Conservation (phyloP, 352 stramenopile species). For the Sclerospora graminicola region DNA sequence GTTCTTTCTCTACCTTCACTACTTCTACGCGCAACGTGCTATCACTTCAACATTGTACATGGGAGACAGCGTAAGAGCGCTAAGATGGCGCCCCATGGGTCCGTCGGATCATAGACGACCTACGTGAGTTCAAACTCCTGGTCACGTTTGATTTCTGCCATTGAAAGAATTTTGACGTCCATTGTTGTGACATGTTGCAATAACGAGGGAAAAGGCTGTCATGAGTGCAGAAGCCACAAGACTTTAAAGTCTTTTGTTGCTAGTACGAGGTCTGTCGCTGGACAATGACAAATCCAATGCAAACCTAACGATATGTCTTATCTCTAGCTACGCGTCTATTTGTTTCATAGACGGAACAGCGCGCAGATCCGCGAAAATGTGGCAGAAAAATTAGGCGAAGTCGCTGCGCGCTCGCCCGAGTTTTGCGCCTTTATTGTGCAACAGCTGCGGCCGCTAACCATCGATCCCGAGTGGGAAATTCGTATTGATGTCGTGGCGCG, state of each 20-base stretch:
- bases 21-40: too few relatives aligned
- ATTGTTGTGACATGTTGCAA: conserved; percentile 1
- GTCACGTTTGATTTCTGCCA: conserved; percentile 16
- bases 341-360: conserved; percentile 43
- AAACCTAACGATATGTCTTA: neutral
- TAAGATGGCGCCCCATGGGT: conserved; percentile 51
- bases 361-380: conserved; percentile 57
- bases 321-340: conserved; percentile 5
- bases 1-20: too few relatives aligned
- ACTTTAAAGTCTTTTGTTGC: conserved; percentile 69
- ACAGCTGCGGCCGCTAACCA: conserved; percentile 41
- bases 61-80: conserved; percentile 67
- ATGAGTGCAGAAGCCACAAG: conserved; percentile 43
- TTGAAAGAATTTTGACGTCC: too few relatives aligned
- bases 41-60: too few relatives aligned
- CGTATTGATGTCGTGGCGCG: conserved; percentile 51
- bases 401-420: conserved; percentile 33
- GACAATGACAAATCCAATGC: neutral
- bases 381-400: conserved; percentile 56
- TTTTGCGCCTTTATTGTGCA: conserved; percentile 45
- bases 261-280: conserved; percentile 37
- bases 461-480: conserved; percentile 55
- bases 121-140: conserved; percentile 77
- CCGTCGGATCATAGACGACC: conserved; percentile 70
- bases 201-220: neutral